phyloP scores from a whole-genome alignment of 2,329 filamentous ascomycete genomes.

The Fusarium dimerum region DNA sequence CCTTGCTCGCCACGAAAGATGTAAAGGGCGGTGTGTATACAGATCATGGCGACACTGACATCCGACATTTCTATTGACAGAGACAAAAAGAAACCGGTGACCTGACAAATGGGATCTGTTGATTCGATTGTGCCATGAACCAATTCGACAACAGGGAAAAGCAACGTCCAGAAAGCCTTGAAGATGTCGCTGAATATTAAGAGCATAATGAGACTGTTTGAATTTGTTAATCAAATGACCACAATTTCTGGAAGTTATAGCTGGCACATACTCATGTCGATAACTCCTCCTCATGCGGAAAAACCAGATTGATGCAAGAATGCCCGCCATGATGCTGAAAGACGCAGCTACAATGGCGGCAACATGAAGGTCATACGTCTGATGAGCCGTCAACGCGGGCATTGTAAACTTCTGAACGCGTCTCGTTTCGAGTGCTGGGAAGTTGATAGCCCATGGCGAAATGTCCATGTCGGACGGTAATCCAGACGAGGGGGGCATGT shows the following conservation, averaged over 20 bases:
- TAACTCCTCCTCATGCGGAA: slow-evolving; percentile 72
- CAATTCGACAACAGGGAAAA: slow-evolving; percentile 64
- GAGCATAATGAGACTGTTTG: slow-evolving; percentile 67
- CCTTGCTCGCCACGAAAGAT: slow-evolving; percentile 67
- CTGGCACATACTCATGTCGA: slow-evolving; percentile 54
- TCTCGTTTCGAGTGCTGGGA: slow-evolving; percentile 15
- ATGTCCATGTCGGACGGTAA: slow-evolving; percentile 3
- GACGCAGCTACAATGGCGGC: slow-evolving; percentile 43
- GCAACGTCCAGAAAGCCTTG: slow-evolving; percentile 68
- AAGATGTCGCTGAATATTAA: slow-evolving; percentile 72
- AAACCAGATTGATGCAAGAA: slow-evolving; percentile 70
- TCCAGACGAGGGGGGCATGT: slow-evolving; percentile 22
- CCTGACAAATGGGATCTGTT: slow-evolving; percentile 62
- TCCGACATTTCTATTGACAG: slow-evolving; percentile 71
- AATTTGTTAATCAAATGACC: slow-evolving; percentile 7
- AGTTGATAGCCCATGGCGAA: slow-evolving; percentile 14
- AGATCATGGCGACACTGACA: slow-evolving; percentile 70
- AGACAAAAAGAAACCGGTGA: slow-evolving; percentile 67
- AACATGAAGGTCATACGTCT: slow-evolving; percentile 26
- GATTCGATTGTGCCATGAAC: slow-evolving; percentile 50
- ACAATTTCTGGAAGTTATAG: not conserved
- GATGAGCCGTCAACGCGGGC: slow-evolving; percentile 11
- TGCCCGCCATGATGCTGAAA: slow-evolving; percentile 57
- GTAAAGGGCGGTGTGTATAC: slow-evolving; percentile 71
- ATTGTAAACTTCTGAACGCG: slow-evolving; percentile 15